phyloP scores from a whole-genome alignment of 2,329 filamentous ascomycete species.

The Cercospora zeina region DNA sequence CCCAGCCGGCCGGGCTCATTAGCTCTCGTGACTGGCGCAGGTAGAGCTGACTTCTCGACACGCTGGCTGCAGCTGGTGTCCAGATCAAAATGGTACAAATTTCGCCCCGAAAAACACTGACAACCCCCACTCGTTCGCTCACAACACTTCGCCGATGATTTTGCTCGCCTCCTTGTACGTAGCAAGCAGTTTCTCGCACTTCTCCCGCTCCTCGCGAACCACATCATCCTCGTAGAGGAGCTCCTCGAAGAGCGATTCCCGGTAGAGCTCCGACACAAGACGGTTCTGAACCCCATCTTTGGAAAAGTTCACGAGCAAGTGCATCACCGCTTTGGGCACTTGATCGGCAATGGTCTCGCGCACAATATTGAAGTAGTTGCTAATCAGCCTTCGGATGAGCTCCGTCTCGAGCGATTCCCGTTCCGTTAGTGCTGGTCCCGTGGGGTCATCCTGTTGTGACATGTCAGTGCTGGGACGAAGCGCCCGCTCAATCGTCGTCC shows the following conservation, averaged over 20 bases:
- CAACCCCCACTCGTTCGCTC: slow-evolving; percentile 38
- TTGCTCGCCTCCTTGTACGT: slow-evolving; percentile 98
- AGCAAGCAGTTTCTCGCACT: slow-evolving; percentile 92
- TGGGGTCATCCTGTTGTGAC: slow-evolving; percentile 33
- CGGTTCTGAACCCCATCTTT: slow-evolving; percentile 98
- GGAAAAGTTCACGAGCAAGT: slow-evolving; percentile 95
- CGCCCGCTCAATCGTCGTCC: background rate
- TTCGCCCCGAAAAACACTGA: background rate
- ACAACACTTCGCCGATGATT: slow-evolving; percentile 95
- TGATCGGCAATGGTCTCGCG: slow-evolving; percentile 98
- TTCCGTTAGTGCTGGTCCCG: slow-evolving; percentile 77
- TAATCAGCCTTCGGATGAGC: slow-evolving; percentile 92
- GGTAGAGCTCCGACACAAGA: slow-evolving; percentile 92
- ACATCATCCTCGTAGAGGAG: slow-evolving; percentile 95
- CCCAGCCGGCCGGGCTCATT: slow-evolving; percentile 8
- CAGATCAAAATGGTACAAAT: slow-evolving; percentile 14
- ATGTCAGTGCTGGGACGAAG: background rate
- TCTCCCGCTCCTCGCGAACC: slow-evolving; percentile 96
- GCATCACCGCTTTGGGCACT: slow-evolving; percentile 98
- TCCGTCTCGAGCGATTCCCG: slow-evolving; percentile 97
- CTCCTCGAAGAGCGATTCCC: slow-evolving; percentile 87
- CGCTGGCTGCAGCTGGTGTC: slow-evolving; percentile 13
- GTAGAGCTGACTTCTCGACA: slow-evolving; percentile 13
- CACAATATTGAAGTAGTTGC: slow-evolving; percentile 98
- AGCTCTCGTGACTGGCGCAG: slow-evolving; percentile 10